phyloP scores from a whole-genome alignment of 805 yeast genomes.

The Kockiozyma suomiensis region DNA sequence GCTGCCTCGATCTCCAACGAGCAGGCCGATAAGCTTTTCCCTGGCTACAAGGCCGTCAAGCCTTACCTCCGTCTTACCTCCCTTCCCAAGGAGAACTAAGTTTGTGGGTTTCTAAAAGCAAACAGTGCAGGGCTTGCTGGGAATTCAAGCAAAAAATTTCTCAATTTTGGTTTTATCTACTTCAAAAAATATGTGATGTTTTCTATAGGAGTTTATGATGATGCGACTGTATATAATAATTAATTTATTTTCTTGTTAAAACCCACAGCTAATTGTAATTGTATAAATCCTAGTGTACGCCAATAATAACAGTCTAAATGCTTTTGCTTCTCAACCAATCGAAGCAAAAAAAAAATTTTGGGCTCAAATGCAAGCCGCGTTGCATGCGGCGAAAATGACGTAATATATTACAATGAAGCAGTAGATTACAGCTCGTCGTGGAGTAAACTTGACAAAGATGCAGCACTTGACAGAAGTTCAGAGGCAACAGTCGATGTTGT shows the following conservation, averaged over 20 bases:
- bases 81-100: conserved; percentile 29
- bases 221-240: background rate
- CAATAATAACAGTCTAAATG: background rate
- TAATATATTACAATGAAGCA: background rate
- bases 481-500: background rate
- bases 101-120: too few species aligned
- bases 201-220: background rate
- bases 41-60: conserved; percentile 84
- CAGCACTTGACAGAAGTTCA: background rate
- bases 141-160: background rate
- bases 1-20: conserved; percentile 87
- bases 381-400: background rate
- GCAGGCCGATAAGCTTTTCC: conserved; percentile 82
- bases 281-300: too few species aligned
- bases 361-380: background rate
- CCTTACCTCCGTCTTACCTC: conserved; percentile 82
- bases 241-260: background rate
- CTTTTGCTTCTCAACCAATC: background rate
- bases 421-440: conserved; percentile 3
- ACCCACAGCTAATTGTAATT: background rate
- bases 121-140: too few species aligned
- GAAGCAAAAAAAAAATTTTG: background rate
- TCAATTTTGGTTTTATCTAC: background rate
- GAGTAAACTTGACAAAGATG: background rate
- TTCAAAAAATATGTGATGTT: background rate